Percentiles rank a stretch among this genome's conserved stretches.
These are phyloP conservation scores for Colletotrichum ledebouriae DNA, from an alignment of 2,329 filamentous ascomycete species.

Conservation along the genomic window DNA sequence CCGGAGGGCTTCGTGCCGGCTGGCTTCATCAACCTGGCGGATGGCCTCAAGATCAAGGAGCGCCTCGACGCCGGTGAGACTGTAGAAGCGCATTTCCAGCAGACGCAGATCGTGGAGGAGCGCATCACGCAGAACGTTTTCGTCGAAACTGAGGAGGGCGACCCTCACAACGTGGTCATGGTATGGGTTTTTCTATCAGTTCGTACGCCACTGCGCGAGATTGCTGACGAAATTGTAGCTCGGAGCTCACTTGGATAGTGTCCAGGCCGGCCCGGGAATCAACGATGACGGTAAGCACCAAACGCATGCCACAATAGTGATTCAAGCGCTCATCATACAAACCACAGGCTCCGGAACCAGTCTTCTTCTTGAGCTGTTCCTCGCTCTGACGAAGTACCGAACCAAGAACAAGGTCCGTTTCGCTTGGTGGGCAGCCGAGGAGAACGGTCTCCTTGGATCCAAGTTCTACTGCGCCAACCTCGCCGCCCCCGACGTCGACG, in stretches of 20 bases:
- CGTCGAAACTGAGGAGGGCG: constrained; percentile 60
- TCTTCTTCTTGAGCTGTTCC: constrained; percentile 57
- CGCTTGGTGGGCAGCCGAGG: constrained; percentile 62
- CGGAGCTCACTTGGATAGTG: constrained; percentile 60
- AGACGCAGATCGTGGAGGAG: constrained; percentile 54
- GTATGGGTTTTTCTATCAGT: background rate
- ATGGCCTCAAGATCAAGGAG: constrained; percentile 56
- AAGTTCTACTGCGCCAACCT: constrained; percentile 55
- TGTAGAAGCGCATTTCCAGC: constrained; percentile 53
- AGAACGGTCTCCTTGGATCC: constrained; percentile 56
- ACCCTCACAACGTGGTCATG: constrained; percentile 58
- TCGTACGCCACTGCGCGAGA: too few relatives aligned
- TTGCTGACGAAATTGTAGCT: constrained; percentile 44
- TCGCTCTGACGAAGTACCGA: constrained; percentile 53
- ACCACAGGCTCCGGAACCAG: constrained; percentile 54
- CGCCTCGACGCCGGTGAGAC: constrained; percentile 56
- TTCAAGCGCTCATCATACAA: background rate
- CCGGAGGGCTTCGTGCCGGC: constrained; percentile 49
- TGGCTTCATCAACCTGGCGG: constrained; percentile 52
- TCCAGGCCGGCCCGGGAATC: constrained; percentile 59
- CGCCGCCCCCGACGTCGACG: constrained; percentile 49
- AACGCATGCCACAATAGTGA: too few relatives aligned
- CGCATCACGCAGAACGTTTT: constrained; percentile 60
- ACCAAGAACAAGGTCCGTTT: constrained; percentile 57
- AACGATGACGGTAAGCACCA: constrained; percentile 56